Evolutionary conservation across 225 moss, liverwort and hornwort genomes (phyloP).

Genomic region (Sphagnum contortum): DNA sequence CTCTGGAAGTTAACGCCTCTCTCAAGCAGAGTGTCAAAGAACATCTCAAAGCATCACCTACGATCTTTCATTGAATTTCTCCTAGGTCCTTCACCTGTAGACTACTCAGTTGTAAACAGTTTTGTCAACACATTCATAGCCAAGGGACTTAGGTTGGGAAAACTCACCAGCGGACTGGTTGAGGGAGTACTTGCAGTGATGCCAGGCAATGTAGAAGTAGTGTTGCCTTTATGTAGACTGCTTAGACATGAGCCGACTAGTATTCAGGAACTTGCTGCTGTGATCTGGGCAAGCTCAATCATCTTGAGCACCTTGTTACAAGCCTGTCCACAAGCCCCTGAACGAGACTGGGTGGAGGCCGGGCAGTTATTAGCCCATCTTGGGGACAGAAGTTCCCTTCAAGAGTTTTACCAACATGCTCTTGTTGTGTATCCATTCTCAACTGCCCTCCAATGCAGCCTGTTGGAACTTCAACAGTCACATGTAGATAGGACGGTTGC

Average conservation of each 20-base stretch:
- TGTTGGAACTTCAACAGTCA: constrained; percentile 10
- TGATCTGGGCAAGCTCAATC: constrained; percentile 55
- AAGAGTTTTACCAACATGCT: constrained; percentile 43
- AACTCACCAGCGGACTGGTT: constrained; percentile 45
- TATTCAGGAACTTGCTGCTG: constrained; percentile 17
- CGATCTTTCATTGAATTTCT: constrained; percentile 60
- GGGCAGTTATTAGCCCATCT: constrained; percentile 40
- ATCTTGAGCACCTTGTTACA: constrained; percentile 47
- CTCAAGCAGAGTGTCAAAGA: constrained; percentile 26
- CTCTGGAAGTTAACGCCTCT: constrained; percentile 47
- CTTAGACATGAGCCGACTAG: constrained; percentile 16
- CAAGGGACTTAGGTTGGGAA: constrained; percentile 33
- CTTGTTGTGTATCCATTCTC: constrained; percentile 57
- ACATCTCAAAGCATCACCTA: constrained; percentile 54
- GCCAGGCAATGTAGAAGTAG: constrained; percentile 62
- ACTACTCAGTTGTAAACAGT: constrained; percentile 52
- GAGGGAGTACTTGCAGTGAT: constrained; percentile 62
- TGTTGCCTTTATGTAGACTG: constrained; percentile 37
- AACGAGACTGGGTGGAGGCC: constrained; percentile 60
- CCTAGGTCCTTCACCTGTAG: constrained; percentile 39
- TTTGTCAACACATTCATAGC: constrained; percentile 43
- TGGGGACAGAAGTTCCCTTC: constrained; percentile 33
- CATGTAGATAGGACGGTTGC: neutral
- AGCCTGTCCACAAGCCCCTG: constrained; percentile 48
- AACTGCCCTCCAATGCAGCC: constrained; percentile 21